Percentiles rank a stretch among this genome's conserved stretches.
These are phyloP conservation scores for Lepidopterella palustris DNA, from an alignment of 495 filamentous ascomycete species.

Conservation along the genomic window DNA sequence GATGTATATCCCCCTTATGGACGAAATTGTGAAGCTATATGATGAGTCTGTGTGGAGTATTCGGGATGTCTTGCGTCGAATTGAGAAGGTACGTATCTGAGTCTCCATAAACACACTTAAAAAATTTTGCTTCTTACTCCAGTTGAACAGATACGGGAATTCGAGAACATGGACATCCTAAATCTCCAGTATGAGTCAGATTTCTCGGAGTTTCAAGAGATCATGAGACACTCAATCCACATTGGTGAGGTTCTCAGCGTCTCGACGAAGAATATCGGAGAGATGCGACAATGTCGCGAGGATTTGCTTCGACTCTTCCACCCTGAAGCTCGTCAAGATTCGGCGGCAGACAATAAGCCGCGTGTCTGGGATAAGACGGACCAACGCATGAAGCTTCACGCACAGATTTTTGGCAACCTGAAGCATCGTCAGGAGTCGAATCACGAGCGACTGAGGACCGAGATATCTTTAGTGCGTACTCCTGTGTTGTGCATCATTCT, in stretches of 20 bases:
- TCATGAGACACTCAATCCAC: neutral
- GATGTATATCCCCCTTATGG: neutral
- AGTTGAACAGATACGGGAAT: neutral
- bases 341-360: neutral
- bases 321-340: neutral
- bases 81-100: neutral
- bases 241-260: neutral
- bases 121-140: neutral
- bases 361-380: neutral
- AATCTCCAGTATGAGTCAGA: neutral
- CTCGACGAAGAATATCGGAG: neutral
- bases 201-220: neutral
- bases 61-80: neutral
- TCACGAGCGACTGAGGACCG: neutral
- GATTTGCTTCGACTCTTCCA: neutral
- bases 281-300: neutral
- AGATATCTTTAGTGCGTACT: neutral
- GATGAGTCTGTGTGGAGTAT: conserved; percentile 3
- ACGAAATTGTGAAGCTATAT: conserved; percentile 3
- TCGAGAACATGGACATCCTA: neutral
- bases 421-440: neutral
- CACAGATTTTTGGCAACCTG: neutral
- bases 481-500: neutral
- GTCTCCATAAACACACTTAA: neutral
- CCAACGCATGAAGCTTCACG: neutral